Evolutionary conservation across 306 rosid genomes (phyloP), one percentile per base, ranked within the genome.

Genomic region (Prunus salicina): DNA sequence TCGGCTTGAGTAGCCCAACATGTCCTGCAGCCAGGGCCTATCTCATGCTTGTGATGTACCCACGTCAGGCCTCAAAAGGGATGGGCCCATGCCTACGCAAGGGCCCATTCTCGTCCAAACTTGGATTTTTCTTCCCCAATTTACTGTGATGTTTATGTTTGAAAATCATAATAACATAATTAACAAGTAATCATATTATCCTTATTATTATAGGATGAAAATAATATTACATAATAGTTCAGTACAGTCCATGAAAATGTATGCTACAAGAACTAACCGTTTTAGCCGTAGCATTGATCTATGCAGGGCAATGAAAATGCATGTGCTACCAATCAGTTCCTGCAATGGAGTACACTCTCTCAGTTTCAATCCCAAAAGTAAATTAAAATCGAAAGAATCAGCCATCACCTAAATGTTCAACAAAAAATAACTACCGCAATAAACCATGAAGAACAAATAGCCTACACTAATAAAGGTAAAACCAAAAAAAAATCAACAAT

Each of bases 291-390:
- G 73, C 98, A 94, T 92, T 79, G 97, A 90, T 68, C 86, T 81
- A 69, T 94, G 98, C 71, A 94, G 88, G 47, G 97, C 96, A 84
- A 94, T 79, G 74, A 92, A 92, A 78, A 87, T 73, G 76, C 89
- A 75, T 69, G 82, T 88, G 86, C 98, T 86, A 57, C 93, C 93
- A 80, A 82, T 84, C 79, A 88, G 76, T 74, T 87, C 96, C 98
- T 94, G 89, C 83, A 81, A 67, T 75, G 67, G 64, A 75, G 64
- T 76, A 69, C 46, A 49, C 81, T 64, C 72, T 14, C 52, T 8
- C 30, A 57, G 28, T 57, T 10, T 10, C 9, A 57, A 57, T 20
- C 63, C 58, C 63, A 57, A 57, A 20, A 57, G 13, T 0, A 10
- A 0, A 57, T 56, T 22, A 57, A 57, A 22, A 20, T 2, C 6